Percentiles rank a stretch among this genome's conserved stretches.
These are phyloP conservation scores for Chrysanthemum makinoi DNA, from an alignment of 129 eudicot genomes.

Conservation along the genomic window DNA sequence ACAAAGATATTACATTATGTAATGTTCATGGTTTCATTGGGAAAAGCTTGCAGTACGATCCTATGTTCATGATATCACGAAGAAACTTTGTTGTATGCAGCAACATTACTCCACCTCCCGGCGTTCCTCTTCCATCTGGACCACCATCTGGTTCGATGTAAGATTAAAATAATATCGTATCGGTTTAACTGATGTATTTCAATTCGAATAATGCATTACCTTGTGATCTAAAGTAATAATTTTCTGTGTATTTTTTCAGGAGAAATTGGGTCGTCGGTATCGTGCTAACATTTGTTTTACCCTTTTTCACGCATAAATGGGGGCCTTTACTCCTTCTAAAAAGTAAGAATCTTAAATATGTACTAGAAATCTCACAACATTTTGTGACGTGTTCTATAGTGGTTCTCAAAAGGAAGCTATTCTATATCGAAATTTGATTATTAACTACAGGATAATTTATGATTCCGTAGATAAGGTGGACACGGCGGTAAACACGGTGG, in stretches of 20 bases:
- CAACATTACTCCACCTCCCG: conserved; percentile 33
- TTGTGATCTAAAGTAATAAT: neutral
- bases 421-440: neutral
- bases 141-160: conserved; percentile 46
- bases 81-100: conserved; percentile 24
- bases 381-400: too few relatives aligned
- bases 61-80: conserved; percentile 12
- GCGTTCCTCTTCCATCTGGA: conserved; percentile 35
- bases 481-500: conserved; percentile 34
- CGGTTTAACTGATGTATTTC: neutral
- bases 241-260: conserved; percentile 19
- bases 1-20: neutral
- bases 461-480: conserved; percentile 29
- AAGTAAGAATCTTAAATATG: conserved; percentile 21
- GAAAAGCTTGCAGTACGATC: conserved; percentile 22
- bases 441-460: neutral
- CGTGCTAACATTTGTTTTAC: conserved; percentile 46
- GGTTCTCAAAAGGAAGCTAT: too few relatives aligned
- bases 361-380: neutral
- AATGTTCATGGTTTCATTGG: neutral
- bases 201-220: neutral
- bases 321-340: conserved; percentile 38
- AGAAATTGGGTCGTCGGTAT: conserved; percentile 55
- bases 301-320: conserved; percentile 64
- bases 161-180: neutral